phyloP scores from a whole-genome alignment of 169 alveolate genomes.

The Miamiensis avidus region DNA sequence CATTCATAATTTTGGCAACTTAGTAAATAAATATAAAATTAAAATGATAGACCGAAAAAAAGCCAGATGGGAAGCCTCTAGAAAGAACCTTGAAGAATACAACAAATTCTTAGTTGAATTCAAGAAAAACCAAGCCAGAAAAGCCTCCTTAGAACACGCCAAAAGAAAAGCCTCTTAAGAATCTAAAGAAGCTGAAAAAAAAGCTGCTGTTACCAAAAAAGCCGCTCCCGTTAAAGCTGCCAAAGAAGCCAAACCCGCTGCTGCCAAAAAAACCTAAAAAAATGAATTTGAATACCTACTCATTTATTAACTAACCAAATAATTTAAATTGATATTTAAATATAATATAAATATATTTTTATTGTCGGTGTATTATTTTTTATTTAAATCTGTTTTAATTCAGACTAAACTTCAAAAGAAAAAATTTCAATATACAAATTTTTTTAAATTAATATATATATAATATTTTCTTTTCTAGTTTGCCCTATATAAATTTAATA shows the following conservation, averaged over 20 bases:
- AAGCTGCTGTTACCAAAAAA: slow-evolving; percentile 26
- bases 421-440: too few species aligned
- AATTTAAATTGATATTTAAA: too few species aligned
- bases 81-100: slow-evolving; percentile 60
- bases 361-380: too few species aligned
- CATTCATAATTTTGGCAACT: slow-evolving; percentile 13
- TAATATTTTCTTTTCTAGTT: too few species aligned
- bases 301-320: too few species aligned
- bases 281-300: too few species aligned
- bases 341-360: too few species aligned
- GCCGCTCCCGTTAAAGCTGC: slow-evolving; percentile 36
- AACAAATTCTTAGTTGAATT: slow-evolving; percentile 54
- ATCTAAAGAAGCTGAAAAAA: slow-evolving; percentile 24
- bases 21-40: slow-evolving; percentile 10
- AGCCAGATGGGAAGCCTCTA: slow-evolving; percentile 70
- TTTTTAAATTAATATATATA: too few species aligned
- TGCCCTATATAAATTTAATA: too few species aligned
- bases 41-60: slow-evolving; percentile 51
- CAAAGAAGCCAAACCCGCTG: slow-evolving; percentile 27
- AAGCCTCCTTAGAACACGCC: not conserved
- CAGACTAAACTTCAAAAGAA: too few species aligned
- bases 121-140: slow-evolving; percentile 45
- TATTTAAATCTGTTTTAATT: too few species aligned
- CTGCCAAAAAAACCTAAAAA: too few species aligned
- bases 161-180: slow-evolving; percentile 36